phyloP scores from a whole-genome alignment of 1,284 basidiomycete genomes.

The Sphagnurus paluster region DNA sequence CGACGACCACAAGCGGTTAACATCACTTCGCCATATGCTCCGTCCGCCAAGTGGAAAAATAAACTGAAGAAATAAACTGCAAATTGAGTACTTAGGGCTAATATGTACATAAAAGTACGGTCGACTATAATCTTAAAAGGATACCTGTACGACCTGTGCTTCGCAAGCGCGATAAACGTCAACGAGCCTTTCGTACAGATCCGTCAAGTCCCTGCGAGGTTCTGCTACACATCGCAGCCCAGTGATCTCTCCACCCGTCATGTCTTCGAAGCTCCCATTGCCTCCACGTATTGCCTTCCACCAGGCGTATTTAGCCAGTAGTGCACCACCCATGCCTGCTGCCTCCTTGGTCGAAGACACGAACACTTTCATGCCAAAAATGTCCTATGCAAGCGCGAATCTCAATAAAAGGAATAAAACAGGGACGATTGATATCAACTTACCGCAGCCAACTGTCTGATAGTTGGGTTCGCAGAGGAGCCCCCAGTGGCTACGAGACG shows the following conservation, averaged over 20 bases:
- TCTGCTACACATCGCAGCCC: constrained; percentile 60
- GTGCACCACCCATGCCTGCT: constrained; percentile 69
- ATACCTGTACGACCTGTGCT: constrained; percentile 35
- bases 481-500: constrained; percentile 82
- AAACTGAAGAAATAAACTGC: no score
- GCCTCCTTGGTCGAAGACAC: constrained; percentile 68
- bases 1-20: no score
- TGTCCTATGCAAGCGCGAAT: constrained; percentile 43
- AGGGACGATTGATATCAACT: constrained; percentile 24
- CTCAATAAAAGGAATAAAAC: neutral
- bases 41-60: no score
- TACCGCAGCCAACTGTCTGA: constrained; percentile 78
- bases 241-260: constrained; percentile 49
- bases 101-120: neutral
- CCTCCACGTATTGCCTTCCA: constrained; percentile 51
- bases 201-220: constrained; percentile 43
- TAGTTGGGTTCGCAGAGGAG: constrained; percentile 72
- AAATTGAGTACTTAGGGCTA: no score
- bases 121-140: neutral
- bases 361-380: constrained; percentile 75
- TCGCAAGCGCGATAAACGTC: constrained; percentile 49
- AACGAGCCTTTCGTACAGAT: constrained; percentile 44
- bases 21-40: no score
- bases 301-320: constrained; percentile 71
- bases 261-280: constrained; percentile 61